Evolutionary conservation across 768 basidiomycete species (phyloP).

Genomic region (Rhodotorula kratochvilovae): DNA sequence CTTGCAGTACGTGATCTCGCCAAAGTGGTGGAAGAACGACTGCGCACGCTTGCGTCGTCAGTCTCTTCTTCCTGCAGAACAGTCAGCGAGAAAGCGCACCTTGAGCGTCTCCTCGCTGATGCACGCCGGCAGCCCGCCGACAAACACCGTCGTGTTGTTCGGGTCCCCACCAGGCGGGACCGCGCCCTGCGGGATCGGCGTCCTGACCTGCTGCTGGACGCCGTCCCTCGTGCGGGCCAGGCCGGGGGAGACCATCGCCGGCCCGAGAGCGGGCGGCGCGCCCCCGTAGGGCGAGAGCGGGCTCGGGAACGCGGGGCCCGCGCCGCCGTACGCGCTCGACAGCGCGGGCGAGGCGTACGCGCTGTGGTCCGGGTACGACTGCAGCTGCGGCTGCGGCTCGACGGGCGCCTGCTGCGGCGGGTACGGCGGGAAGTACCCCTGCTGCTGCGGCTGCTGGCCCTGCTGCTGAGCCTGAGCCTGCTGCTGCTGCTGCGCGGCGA

Average conservation of each 20-base stretch:
- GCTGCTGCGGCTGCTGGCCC: too few species aligned
- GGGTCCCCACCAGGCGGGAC: slow-evolving; percentile 73
- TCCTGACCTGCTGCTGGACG: background rate
- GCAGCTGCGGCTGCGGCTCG: background rate
- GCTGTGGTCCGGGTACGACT: background rate
- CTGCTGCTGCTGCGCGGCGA: background rate
- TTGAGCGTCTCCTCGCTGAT: slow-evolving; percentile 87
- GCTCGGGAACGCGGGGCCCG: background rate
- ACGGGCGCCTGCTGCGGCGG: background rate
- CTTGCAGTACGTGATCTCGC: slow-evolving; percentile 58
- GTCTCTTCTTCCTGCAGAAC: background rate
- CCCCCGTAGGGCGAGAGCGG: slow-evolving; percentile 13
- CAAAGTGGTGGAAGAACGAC: slow-evolving; percentile 45
- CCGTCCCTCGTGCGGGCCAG: background rate
- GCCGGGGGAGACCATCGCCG: background rate
- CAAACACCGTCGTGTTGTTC: slow-evolving; percentile 92
- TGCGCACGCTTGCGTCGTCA: slow-evolving; percentile 44
- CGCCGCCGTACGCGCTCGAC: background rate
- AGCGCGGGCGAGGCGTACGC: slow-evolving; percentile 12
- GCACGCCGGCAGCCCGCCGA: slow-evolving; percentile 79
- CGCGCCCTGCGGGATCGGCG: slow-evolving; percentile 52
- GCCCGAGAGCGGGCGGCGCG: background rate
- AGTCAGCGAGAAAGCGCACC: slow-evolving; percentile 48
- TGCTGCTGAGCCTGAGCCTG: background rate
- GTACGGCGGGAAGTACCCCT: slow-evolving; percentile 32